Evolutionary conservation across 345 rosid genomes (phyloP).

Genomic region (Populus euphratica): DNA sequence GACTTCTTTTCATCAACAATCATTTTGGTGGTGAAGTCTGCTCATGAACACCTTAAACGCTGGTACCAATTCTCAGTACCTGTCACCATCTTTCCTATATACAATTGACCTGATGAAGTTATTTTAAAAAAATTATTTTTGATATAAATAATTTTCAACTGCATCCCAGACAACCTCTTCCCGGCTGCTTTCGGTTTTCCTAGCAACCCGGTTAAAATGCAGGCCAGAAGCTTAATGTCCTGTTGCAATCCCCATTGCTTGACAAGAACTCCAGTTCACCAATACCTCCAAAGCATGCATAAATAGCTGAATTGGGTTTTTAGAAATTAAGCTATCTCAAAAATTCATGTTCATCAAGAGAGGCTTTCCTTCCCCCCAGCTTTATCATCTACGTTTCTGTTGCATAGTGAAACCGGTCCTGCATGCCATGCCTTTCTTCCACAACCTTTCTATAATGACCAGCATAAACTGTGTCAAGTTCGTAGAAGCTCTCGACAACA

Average conservation of each 20-base stretch:
- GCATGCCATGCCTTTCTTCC: neutral
- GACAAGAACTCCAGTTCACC: neutral
- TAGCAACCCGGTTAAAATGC: neutral
- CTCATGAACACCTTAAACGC: no score
- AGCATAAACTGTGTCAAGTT: neutral
- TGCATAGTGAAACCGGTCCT: neutral
- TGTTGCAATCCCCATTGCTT: neutral
- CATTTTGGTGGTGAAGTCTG: neutral
- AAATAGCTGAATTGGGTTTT: neutral
- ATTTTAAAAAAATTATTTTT: no score
- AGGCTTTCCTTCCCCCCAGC: neutral
- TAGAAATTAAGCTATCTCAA: neutral
- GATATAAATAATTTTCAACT: no score
- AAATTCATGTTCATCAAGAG: neutral
- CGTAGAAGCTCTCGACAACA: neutral
- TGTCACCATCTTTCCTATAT: no score
- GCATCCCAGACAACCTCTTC: no score
- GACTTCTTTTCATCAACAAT: neutral
- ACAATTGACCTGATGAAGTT: no score
- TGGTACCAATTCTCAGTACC: no score
- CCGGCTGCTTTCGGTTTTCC: no score
- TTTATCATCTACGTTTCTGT: neutral
- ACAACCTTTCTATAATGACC: neutral
- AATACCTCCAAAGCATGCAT: neutral
- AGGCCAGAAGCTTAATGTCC: neutral